Base-by-base conservation (phyloP, 768 basidiomycete species). In the Lactarius vividus region DNA sequence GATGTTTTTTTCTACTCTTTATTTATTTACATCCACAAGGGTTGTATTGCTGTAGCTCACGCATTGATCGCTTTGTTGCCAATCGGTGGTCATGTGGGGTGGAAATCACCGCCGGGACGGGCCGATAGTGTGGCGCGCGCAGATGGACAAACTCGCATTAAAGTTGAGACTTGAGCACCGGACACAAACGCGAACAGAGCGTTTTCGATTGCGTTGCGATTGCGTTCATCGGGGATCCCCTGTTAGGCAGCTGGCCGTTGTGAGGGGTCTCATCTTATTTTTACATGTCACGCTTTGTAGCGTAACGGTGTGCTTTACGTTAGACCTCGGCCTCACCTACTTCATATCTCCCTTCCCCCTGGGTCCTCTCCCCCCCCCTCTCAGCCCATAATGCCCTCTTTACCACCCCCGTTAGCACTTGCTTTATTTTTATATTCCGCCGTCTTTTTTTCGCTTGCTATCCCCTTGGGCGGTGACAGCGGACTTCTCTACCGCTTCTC, bases 401-500 rank as follows among this genome's bases (percentile, higher is more conserved):
- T 40, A 55, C 15, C 52, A 6, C 31, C 26, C 23, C 35, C 39
- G 40, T 35, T 57, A 1, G 4, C 39, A 3, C 23, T 57, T 28
- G 11, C 3, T 53, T n/a, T 62, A 13, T 15, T 57, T 57, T 16
- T 57, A 18, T 58, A 20, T 31, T 44, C 57, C 23, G 10, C 35
- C 39, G 8, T 52, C 31, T 10, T 53, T 29, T n/a, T 40, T 39
- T 58, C 57, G n/a, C 46, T 35, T 28, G 66, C 62, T 4, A 15
- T 54, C 52, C 61, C 66, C 20, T 5, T 57, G 8, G 29, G 35
- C 16, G n/a, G 23, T 46, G 11, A 54, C 4, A 52, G 4, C n/a
- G 66, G 66, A 0, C 20, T 67, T 16, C 61, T 67, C 33, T 63
- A 67, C 49, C 66, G 66, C 52, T 67, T 67, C 57, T 53, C 57